Evolutionary conservation across 805 yeast species (phyloP).

Genomic region (Ogataea salicorniae): DNA sequence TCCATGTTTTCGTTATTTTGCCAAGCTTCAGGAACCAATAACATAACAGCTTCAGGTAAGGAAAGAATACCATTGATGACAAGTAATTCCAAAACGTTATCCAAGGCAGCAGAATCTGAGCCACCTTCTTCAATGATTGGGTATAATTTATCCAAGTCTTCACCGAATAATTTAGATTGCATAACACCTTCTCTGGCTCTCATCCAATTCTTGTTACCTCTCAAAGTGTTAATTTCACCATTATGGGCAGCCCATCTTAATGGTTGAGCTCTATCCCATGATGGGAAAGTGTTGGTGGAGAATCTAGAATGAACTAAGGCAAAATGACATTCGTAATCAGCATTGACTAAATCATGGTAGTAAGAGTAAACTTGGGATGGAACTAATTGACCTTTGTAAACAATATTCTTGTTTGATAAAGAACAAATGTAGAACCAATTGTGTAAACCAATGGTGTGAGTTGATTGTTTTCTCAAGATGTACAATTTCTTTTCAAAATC

Average conservation of each 20-base stretch:
- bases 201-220: constrained; percentile 99
- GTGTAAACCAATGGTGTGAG: constrained; percentile 88
- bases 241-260: constrained; percentile 96
- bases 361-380: constrained; percentile 95
- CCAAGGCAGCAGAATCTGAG: constrained; percentile 96
- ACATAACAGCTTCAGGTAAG: constrained; percentile 95
- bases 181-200: constrained; percentile 97
- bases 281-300: constrained; percentile 97
- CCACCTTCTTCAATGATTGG: constrained; percentile 99
- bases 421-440: constrained; percentile 98
- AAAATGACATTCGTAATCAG: constrained; percentile 90
- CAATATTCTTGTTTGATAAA: constrained; percentile 80
- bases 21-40: constrained; percentile 97
- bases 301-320: constrained; percentile 96
- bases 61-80: constrained; percentile 89
- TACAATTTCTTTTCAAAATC: constrained; percentile 79
- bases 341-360: constrained; percentile 87
- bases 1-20: constrained; percentile 85
- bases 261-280: constrained; percentile 99
- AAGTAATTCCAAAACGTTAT: constrained; percentile 87
- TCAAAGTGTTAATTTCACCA: constrained; percentile 94
- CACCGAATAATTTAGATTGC: constrained; percentile 83
- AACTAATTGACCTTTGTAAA: constrained; percentile 95
- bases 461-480: constrained; percentile 81
- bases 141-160: constrained; percentile 81